A percentile compares a stretch with the other conserved stretches of the same genome.
phyloP scores from a whole-genome alignment of 202 grass and related monocot species.

The Panicum virgatum region DNA sequence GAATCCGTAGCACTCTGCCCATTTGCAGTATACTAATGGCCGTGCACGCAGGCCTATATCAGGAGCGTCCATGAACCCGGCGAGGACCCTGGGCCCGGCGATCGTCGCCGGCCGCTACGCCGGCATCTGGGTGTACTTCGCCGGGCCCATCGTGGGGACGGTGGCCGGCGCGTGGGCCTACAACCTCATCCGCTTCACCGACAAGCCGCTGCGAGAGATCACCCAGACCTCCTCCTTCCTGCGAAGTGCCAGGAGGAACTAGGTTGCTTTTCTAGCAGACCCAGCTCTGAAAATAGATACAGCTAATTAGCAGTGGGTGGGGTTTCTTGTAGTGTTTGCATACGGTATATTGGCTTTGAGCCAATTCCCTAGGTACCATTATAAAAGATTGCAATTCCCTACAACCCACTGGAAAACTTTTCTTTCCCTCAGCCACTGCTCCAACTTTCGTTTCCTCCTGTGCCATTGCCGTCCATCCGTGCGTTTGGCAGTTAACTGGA shows the following conservation, averaged over 20 bases:
- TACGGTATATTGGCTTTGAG: neutral
- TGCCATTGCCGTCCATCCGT: too few species aligned
- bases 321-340: too few species aligned
- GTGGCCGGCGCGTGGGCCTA: conserved; percentile 54
- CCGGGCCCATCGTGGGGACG: conserved; percentile 37
- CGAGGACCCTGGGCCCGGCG: conserved; percentile 55
- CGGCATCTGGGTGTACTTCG: conserved; percentile 56
- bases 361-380: too few species aligned
- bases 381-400: too few species aligned
- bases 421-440: too few species aligned
- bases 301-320: neutral
- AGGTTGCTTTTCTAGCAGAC: too few species aligned
- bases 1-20: neutral
- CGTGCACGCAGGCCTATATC: conserved; percentile 54
- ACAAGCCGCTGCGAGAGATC: conserved; percentile 50
- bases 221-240: conserved; percentile 45
- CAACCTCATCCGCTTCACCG: conserved; percentile 59
- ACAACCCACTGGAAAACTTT: too few species aligned
- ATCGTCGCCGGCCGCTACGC: conserved; percentile 40
- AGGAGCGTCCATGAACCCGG: conserved; percentile 66
- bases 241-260: conserved; percentile 27
- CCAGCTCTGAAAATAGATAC: neutral
- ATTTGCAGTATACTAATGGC: neutral
- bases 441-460: too few species aligned
- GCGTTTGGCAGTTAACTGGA: too few species aligned